Base-by-base conservation (phyloP, 768 basidiomycete genomes). In the Rhodotorula paludigena region DNA sequence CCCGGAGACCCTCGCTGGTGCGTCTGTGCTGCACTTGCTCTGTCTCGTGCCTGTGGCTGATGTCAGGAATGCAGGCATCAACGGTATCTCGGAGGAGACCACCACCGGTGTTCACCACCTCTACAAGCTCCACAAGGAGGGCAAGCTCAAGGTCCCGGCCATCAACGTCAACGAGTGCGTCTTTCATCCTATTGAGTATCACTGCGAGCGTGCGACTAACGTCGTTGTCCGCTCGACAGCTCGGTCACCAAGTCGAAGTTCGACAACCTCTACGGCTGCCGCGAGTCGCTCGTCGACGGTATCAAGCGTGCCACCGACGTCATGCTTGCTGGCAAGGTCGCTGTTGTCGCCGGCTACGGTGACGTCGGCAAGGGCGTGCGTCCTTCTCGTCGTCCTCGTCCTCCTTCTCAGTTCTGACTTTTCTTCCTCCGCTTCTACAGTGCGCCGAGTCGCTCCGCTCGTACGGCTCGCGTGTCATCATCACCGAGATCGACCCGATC, bases 191-290 rank as follows among this genome's bases (percentile, higher is more conserved):
- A 30, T 32, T 25, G 9, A 18, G 21, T 14, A 2, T 4, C 33
- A 2, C 10, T 39, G 18, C 28, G 33, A 28, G 16, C 11, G 5
- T 20, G n/a, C 16, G 12, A 32, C 51, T 18, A 25, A 1, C 30
- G n/a, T 8, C 23, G 36, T 47, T 14, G n/a, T 23, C 10, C 10
- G 5, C 53, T 30, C 38, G 23, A 30, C 65, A 93, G 96, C 82
- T 96, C 94, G 10, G 96, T 99, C 77, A 99, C 96, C 73, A 99
- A 99, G 82, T 96, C 92, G 78, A 99, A 99, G 84, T 99, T 99
- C 79, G 81, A 81, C 78, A 91, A 92, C 82, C 89, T 91, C 81
- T 99, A 99, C 79, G 96, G 96, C 69, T 99, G 96, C 82, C 91
- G 96, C 77, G 96, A 99, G 81, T 99, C 96, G 39, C 89, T 99